A percentile compares a stretch with the other conserved stretches of the same genome.
Evolutionary conservation across 768 basidiomycete species (phyloP).

Genomic region (Boletus vermiculosoides): DNA sequence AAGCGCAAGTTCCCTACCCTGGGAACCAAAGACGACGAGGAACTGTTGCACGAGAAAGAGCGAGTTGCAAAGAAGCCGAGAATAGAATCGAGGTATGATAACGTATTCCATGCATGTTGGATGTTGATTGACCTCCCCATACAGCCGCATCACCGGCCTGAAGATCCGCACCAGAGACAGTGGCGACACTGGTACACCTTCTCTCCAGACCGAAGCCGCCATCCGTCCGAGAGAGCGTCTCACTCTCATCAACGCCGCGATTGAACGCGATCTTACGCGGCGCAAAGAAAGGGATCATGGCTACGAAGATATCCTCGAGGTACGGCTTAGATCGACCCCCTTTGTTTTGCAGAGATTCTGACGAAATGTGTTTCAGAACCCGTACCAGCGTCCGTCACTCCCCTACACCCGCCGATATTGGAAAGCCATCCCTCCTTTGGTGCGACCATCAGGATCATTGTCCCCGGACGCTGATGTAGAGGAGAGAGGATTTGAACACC

Average conservation of each 20-base stretch:
- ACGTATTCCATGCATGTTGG: too few relatives aligned
- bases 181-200: conserved; percentile 38
- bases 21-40: conserved; percentile 66
- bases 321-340: conserved; percentile 33
- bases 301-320: conserved; percentile 89
- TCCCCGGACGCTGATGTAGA: conserved; percentile 21
- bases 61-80: conserved; percentile 59
- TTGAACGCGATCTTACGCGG: conserved; percentile 59
- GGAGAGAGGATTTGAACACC: conserved; percentile 23
- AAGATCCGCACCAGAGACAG: conserved; percentile 53
- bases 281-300: conserved; percentile 74
- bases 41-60: conserved; percentile 71
- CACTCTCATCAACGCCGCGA: conserved; percentile 48
- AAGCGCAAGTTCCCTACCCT: conserved; percentile 71
- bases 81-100: conserved; percentile 22
- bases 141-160: conserved; percentile 48
- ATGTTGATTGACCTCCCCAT: conserved; percentile 2
- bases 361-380: conserved; percentile 43
- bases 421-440: conserved; percentile 53
- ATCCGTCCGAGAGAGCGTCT: conserved; percentile 69
- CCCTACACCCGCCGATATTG: conserved; percentile 65
- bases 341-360: background rate
- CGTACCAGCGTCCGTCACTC: conserved; percentile 64
- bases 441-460: conserved; percentile 33
- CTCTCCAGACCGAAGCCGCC: conserved; percentile 43